Percentiles rank a stretch among this genome's conserved stretches.
These are phyloP conservation scores for Fusarium virguliforme DNA, from an alignment of 2,329 filamentous ascomycete species.

Conservation along the genomic window DNA sequence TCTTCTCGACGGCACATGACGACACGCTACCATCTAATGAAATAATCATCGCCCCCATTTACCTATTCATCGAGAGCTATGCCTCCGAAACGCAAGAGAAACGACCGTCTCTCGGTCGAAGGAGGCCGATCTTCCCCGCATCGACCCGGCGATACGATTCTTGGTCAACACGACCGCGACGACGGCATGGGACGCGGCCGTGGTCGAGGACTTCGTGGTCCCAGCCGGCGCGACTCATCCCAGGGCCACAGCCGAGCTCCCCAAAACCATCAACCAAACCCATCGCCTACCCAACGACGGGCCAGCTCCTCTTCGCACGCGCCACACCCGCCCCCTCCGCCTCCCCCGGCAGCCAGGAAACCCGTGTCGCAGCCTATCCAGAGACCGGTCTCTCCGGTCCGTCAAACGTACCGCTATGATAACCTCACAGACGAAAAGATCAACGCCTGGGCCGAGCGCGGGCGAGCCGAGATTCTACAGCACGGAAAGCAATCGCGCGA, in stretches of 20 bases:
- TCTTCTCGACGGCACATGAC: conserved; percentile 16
- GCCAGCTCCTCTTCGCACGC: conserved; percentile 44
- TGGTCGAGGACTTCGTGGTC: conserved; percentile 64
- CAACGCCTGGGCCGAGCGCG: conserved; percentile 76
- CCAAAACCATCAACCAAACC: conserved; percentile 48
- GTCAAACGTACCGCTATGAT: conserved; percentile 78
- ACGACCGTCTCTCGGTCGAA: conserved; percentile 66
- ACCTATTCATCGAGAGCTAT: conserved; percentile 57
- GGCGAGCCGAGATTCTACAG: conserved; percentile 77
- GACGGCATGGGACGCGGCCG: conserved; percentile 65
- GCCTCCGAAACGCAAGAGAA: conserved; percentile 74
- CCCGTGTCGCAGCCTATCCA: conserved; percentile 40
- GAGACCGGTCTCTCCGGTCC: conserved; percentile 55
- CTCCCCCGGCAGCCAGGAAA: conserved; percentile 44
- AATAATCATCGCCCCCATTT: conserved; percentile 47
- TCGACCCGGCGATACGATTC: conserved; percentile 70
- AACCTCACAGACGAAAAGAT: conserved; percentile 81
- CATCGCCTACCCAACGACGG: conserved; percentile 47
- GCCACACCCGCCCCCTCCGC: conserved; percentile 45
- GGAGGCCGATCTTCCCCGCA: conserved; percentile 73
- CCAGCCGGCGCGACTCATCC: conserved; percentile 69
- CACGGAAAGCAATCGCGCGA: conserved; percentile 76
- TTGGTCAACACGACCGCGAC: conserved; percentile 73
- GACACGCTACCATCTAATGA: conserved; percentile 53
- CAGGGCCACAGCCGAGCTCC: conserved; percentile 55